Base-by-base conservation (phyloP, 2,329 filamentous ascomycete genomes). In the Scorias spongiosa region DNA sequence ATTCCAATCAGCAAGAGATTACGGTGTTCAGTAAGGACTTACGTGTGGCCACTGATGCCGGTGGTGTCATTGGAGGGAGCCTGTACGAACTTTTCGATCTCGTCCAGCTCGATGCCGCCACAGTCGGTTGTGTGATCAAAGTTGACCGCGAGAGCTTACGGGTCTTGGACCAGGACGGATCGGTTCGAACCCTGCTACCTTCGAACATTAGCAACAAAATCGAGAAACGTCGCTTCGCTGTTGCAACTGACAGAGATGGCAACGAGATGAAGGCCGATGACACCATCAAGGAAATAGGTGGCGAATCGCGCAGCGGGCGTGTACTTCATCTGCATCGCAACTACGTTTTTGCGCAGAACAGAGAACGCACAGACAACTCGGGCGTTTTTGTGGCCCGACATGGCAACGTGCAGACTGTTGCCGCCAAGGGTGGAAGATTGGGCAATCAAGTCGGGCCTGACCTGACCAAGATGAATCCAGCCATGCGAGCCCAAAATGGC, bases 1-100 rank as follows among this genome's bases (percentile, higher is more conserved):
- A 98, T 65, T 86, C 91, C 61, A 91, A 78, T 48, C 89, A 91
- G 63, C 80, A 81, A 42, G 91, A 98, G 61, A 87, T 98, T 53
- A 95, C 88, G 0, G 91, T 98, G 29, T 98, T 98, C 60, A 95
- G 89, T 68, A 95, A 93, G 62, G 91, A 98, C 66, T 67, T 98
- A 48, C 78, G 93, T 52, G 85, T 94, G 63, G 91, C 91, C 26
- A 86, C 85, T 44, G 91, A 96, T 59, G 86, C 87, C 53, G 88
- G 87, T 49, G 87, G 85, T 12, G 83, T 85, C 26, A 18, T 40
- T 12, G 78, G 79, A 29, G 71, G 89, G n/a, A 86, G 86, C 10
- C 84, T 93, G 63, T 96, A 84, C 62, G 83, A 88, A 53, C 78
- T 98, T 29, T 86, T 93, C 54, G 91, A 98, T 60, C 74, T 98